Conservation (phyloP, 2,329 filamentous ascomycete species). For the Aspergillus sp. region DNA sequence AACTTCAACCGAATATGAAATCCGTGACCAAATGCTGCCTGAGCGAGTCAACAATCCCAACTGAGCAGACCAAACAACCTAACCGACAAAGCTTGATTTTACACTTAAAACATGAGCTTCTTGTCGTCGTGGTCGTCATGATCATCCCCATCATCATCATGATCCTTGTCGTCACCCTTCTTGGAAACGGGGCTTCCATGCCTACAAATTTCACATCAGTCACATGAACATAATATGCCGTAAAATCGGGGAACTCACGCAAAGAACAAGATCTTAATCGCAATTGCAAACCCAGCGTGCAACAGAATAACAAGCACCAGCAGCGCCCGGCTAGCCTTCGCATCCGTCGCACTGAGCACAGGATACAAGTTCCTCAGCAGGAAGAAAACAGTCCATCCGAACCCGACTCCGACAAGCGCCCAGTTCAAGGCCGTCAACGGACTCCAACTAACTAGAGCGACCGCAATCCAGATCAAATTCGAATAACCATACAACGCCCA, state of each 20-base stretch:
- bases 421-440: conserved; percentile 85
- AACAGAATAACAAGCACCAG: conserved; percentile 79
- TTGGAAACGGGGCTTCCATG: conserved; percentile 64
- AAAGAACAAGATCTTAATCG: conserved; percentile 97
- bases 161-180: conserved; percentile 37
- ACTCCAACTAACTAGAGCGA: conserved; percentile 89
- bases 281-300: conserved; percentile 85
- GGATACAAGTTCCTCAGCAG: conserved; percentile 85
- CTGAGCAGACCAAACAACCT: not conserved
- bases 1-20: not conserved
- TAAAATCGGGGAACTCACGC: conserved; percentile 52
- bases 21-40: conserved; percentile 18
- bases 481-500: conserved; percentile 94
- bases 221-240: not conserved
- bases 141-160: conserved; percentile 27
- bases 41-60: conserved; percentile 18
- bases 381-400: conserved; percentile 79
- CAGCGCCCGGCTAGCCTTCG: conserved; percentile 84
- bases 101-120: conserved; percentile 30
- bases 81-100: not conserved
- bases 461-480: conserved; percentile 95
- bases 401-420: conserved; percentile 85
- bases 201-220: conserved; percentile 26
- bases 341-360: conserved; percentile 87
- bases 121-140: conserved; percentile 26